A percentile compares a stretch with the other conserved stretches of the same genome.
These are phyloP conservation scores for Melastoma candidum DNA, from an alignment of 441 rosid genomes.

Conservation along the genomic window DNA sequence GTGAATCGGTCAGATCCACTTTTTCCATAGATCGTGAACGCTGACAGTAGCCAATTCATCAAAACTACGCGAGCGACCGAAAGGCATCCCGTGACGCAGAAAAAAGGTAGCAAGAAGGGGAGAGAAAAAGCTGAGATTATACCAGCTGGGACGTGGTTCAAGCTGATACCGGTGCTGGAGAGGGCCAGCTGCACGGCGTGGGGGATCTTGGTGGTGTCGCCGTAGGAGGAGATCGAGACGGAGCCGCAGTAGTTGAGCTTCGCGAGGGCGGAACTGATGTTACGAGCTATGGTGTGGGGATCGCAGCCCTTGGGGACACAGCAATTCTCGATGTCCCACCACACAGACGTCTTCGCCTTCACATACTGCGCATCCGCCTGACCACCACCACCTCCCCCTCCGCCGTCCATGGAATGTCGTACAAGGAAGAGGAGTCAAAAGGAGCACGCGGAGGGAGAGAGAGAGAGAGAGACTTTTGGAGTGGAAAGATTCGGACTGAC, in stretches of 20 bases:
- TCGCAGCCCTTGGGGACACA: constrained; percentile 11
- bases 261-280: constrained; percentile 13
- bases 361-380: constrained; percentile 10
- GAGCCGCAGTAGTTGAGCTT: constrained; percentile 14
- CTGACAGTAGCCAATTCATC: no score
- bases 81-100: no score
- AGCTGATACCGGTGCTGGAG: constrained; percentile 6
- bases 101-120: no score
- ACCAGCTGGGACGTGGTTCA: constrained; percentile 14
- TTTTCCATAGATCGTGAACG: no score
- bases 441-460: no score
- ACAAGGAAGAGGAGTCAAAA: neutral
- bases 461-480: no score
- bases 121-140: neutral
- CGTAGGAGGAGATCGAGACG: constrained; percentile 13
- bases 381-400: neutral
- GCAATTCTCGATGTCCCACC: constrained; percentile 18
- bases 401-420: constrained; percentile 2
- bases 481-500: no score
- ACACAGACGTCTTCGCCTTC: constrained; percentile 13
- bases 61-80: no score
- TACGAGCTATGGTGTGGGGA: constrained; percentile 13
- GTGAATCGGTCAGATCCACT: no score
- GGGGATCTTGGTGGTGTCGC: constrained; percentile 12
- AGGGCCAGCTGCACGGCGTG: constrained; percentile 11